phyloP scores from a whole-genome alignment of 371 early-diverging fungal genomes.

The Paramicrosporidium saccamoebae region DNA sequence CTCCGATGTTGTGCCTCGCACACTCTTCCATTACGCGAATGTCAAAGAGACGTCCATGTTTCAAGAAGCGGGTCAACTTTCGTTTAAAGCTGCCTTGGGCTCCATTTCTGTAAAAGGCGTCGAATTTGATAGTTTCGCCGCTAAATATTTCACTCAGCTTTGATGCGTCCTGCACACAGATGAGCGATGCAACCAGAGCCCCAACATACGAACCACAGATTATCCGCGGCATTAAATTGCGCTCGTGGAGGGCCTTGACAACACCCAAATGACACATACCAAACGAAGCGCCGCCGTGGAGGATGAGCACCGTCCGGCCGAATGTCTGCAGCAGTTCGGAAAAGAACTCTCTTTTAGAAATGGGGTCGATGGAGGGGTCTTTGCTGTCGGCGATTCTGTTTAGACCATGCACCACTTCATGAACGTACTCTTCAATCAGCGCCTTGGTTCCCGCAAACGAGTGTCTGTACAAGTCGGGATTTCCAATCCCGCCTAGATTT shows the following conservation, averaged over 20 bases:
- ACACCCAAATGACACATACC: constrained; percentile 36
- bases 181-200: constrained; percentile 25
- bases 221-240: constrained; percentile 21
- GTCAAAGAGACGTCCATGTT: constrained; percentile 27
- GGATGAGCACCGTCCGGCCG: constrained; percentile 25
- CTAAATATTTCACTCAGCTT: constrained; percentile 20
- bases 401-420: constrained; percentile 17
- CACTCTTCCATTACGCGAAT: constrained; percentile 24
- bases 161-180: constrained; percentile 26
- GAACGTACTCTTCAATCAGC: constrained; percentile 26
- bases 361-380: constrained; percentile 9
- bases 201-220: constrained; percentile 32
- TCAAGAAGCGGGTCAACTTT: constrained; percentile 19
- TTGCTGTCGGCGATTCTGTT: constrained; percentile 13
- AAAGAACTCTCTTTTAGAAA: constrained; percentile 23
- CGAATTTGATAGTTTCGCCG: constrained; percentile 18
- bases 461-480: constrained; percentile 15
- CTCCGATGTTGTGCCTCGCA: constrained; percentile 23
- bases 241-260: constrained; percentile 22
- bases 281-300: constrained; percentile 29
- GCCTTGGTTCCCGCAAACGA: constrained; percentile 18
- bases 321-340: constrained; percentile 22
- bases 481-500: constrained; percentile 31
- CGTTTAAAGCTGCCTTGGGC: constrained; percentile 13
- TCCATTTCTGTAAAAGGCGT: constrained; percentile 17